phyloP scores from a whole-genome alignment of 116 monocot species.

The Iris pallida region DNA sequence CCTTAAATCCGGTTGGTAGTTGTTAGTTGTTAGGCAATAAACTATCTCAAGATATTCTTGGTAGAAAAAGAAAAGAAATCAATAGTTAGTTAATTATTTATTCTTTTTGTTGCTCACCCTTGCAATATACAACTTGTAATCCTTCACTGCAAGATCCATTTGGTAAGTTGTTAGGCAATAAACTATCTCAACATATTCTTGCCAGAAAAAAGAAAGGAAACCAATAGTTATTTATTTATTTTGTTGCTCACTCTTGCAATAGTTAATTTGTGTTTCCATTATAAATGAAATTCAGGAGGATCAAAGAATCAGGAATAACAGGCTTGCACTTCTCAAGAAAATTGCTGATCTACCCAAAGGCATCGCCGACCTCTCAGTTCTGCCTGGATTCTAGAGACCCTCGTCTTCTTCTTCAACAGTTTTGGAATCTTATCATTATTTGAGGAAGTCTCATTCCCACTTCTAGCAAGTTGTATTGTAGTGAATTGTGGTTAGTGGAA shows the following conservation, averaged over 20 bases:
- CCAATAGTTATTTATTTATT: neutral
- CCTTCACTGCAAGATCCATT: too few relatives aligned
- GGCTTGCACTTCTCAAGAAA: constrained; percentile 73
- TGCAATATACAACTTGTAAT: too few relatives aligned
- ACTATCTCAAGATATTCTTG: too few relatives aligned
- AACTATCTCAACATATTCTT: too few relatives aligned
- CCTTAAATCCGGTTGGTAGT: too few relatives aligned
- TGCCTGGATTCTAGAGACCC: constrained; percentile 48
- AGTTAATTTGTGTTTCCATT: neutral
- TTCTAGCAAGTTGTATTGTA: neutral
- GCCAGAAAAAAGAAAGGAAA: too few relatives aligned
- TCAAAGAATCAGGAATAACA: constrained; percentile 61
- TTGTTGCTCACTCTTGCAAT: neutral
- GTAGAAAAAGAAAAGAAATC: too few relatives aligned
- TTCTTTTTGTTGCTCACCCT: too few relatives aligned
- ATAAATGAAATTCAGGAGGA: constrained; percentile 49
- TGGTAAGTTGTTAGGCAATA: too few relatives aligned
- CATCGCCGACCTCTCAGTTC: constrained; percentile 70
- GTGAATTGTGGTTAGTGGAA: neutral
- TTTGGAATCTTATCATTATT: neutral
- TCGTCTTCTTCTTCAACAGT: neutral
- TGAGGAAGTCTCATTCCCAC: neutral
- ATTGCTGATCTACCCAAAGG: constrained; percentile 76
- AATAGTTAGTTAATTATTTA: too few relatives aligned
- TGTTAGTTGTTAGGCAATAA: too few relatives aligned